Base-by-base conservation (phyloP, 1,139 yeast genomes). In the Arxiozyma heterogenica region DNA sequence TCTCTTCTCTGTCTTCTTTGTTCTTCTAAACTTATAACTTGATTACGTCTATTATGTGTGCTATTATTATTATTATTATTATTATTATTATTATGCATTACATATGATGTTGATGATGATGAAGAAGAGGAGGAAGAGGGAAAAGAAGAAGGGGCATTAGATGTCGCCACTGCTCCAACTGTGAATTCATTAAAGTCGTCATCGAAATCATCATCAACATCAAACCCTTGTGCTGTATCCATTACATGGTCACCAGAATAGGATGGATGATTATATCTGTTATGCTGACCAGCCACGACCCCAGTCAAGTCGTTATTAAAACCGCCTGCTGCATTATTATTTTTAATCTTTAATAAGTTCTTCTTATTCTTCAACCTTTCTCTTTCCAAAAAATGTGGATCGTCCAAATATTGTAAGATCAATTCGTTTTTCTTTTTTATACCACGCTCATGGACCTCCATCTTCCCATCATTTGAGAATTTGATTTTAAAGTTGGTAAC, bases 1-100 rank as follows among this genome's bases (percentile, higher is more conserved):
- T 67, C 71, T 53, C 72, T 64, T 55, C 71, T 64, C 54, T 68
- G 71, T 49, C 65, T 65, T 55, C 72, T 62, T 55, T 67, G 71
- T 57, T 67, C 65, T 47, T 66, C 70, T 22, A 64, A 57, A 38
- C 39, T 34, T 12, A 15, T 34, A 34, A 34, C 39, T 34, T 34
- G 39, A 9, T 34, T 34, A 34, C n/a, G n/a, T 34, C 39, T 34
- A 12, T 34, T 12, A 34, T 34, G 39, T 3, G 39, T 34, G n/a
- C 7, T 6, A 11, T 6, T 12, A 30, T 12, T 34, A 12, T 34
- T 12, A 15, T 34, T 15, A 34, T n/a, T n/a, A n/a, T n/a, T n/a
- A n/a, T n/a, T n/a, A n/a, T n/a, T n/a, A n/a, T n/a, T n/a, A n/a
- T n/a, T n/a, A n/a, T n/a, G n/a, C n/a, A n/a, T n/a, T n/a, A n/a